Evolutionary conservation across 345 rosid species (phyloP).

Genomic region (Camelina hispida): DNA sequence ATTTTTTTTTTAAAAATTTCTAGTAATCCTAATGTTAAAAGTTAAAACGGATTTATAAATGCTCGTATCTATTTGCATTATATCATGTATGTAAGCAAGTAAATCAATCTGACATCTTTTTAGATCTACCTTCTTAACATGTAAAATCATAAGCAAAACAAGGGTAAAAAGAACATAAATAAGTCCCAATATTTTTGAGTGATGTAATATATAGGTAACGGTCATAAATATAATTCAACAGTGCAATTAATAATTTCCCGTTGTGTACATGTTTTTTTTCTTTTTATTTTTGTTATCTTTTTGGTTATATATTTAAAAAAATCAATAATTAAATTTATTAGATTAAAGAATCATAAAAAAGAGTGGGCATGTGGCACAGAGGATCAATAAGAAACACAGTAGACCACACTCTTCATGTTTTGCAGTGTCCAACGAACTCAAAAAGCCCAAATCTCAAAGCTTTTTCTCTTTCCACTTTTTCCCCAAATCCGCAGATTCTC

Average conservation of each 20-base stretch:
- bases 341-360: too few relatives aligned
- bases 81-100: too few relatives aligned
- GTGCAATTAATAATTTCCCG: neutral
- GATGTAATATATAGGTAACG: neutral
- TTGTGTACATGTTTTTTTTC: neutral
- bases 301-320: too few relatives aligned
- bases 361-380: constrained; percentile 28
- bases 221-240: neutral
- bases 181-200: neutral
- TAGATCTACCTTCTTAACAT: neutral
- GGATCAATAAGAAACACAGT: constrained; percentile 33
- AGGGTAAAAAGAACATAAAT: neutral
- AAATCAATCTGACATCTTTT: too few relatives aligned
- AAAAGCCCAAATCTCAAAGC: constrained; percentile 41
- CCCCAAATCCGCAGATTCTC: constrained; percentile 19
- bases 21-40: too few relatives aligned
- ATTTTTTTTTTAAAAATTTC: too few relatives aligned
- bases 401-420: constrained; percentile 28
- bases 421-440: constrained; percentile 41
- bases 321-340: too few relatives aligned
- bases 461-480: neutral
- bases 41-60: too few relatives aligned
- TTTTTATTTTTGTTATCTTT: too few relatives aligned
- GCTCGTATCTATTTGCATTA: too few relatives aligned
- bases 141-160: neutral